Evolutionary conservation across 1,139 yeast species (phyloP), one percentile per base, ranked within the genome.

Genomic region (Debaryomyces singareniensis): DNA sequence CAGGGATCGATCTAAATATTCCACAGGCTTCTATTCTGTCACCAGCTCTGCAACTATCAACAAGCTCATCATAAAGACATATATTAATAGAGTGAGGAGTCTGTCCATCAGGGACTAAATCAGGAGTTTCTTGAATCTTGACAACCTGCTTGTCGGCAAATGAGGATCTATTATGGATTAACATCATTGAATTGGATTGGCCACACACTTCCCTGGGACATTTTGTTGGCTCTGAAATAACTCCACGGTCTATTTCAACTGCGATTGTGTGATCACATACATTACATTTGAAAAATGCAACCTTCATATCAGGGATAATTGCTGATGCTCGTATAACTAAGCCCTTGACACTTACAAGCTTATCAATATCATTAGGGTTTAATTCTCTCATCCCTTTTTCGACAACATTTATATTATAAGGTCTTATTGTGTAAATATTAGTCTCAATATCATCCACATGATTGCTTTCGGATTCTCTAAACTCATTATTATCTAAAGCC

Each of bases 101-200:
- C 57, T 91, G 98, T 13, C 99, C 99, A 59, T 86, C 98, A 3
- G 98, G 98, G n/a, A 91, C 95, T 40, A 78, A 68, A 55, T 91
- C 98, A 0, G 98, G 99, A 0, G 98, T 91, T 55, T 91, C 99
- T 56, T 91, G 99, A 28, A 91, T 63, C 49, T 86, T 85, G 39
- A 91, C 78, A 22, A 91, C 91, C 56, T 91, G 99, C 51, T 89
- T 91, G 55, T 91, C 96, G 18, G 95, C 93, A 60, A 91, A 91
- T 1, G 86, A 75, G 20, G 95, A 83, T 45, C 98, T 72, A 53
- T 91, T 91, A 58, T 91, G 98, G 15, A 91, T 73, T 34, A 91
- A 64, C 36, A 82, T 76, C 97, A 93, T 87, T 4, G 96, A 82
- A 55, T 85, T 85, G 7, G 75, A 67, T 40, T 82, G 86, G n/a